Percentiles rank a stretch among this genome's conserved stretches.
Evolutionary conservation across 2,329 filamentous ascomycete genomes (phyloP).

Genomic region (Botrytis galanthina): DNA sequence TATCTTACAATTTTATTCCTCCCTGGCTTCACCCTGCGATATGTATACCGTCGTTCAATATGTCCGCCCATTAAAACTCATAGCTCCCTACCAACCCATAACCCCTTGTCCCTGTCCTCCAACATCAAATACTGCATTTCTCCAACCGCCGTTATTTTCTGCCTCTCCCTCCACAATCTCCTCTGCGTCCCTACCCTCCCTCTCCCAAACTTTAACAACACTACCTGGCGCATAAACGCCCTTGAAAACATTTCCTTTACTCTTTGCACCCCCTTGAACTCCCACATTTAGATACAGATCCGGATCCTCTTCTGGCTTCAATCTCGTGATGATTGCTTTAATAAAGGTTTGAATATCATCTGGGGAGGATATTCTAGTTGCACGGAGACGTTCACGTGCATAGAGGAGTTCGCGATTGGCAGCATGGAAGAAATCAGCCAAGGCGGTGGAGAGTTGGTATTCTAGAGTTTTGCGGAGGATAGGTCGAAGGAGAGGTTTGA

Average conservation of each 20-base stretch:
- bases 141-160: slow-evolving; percentile 59
- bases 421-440: slow-evolving; percentile 66
- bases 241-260: slow-evolving; percentile 66
- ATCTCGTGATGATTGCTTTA: slow-evolving; percentile 73
- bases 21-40: too few species aligned
- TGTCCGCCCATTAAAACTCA: not conserved
- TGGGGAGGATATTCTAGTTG: slow-evolving; percentile 78
- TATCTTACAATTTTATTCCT: slow-evolving; percentile 8
- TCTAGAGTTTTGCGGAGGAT: slow-evolving; percentile 78
- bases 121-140: slow-evolving; percentile 36
- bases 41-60: not conserved
- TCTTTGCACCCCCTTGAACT: slow-evolving; percentile 54
- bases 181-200: slow-evolving; percentile 67
- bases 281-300: slow-evolving; percentile 75
- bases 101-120: slow-evolving; percentile 1
- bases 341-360: slow-evolving; percentile 79
- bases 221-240: slow-evolving; percentile 87
- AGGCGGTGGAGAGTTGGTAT: slow-evolving; percentile 68
- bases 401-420: slow-evolving; percentile 85
- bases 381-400: slow-evolving; percentile 80
- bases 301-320: slow-evolving; percentile 70
- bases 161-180: slow-evolving; percentile 73
- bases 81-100: not conserved
- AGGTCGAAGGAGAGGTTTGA: slow-evolving; percentile 80
- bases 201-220: slow-evolving; percentile 84